Base-by-base conservation (phyloP, 2,329 filamentous ascomycete genomes). In the Rachicladosporium sp. region DNA sequence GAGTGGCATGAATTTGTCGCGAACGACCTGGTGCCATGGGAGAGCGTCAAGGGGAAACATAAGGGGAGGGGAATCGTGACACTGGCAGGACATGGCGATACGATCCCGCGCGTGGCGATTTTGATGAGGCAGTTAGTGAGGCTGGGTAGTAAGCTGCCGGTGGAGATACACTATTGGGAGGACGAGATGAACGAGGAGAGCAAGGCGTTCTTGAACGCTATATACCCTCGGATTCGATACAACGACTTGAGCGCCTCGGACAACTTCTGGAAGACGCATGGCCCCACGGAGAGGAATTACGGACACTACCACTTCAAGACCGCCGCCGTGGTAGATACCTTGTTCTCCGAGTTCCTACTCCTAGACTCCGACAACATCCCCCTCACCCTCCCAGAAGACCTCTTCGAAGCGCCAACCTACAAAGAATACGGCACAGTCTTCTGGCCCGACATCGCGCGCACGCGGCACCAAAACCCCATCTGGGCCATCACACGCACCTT, bases 351-450 rank as follows among this genome's bases (percentile, higher is more conserved):
- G 44, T 48, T 50, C 3, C 45, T 61, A 8, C 43, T 61, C 2
- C 42, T 62, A 11, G 59, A 61, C 45, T 57, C 57, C 8, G 59
- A 62, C 44, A 62, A 61, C 40, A 49, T 61, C 35, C 58, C 58
- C 10, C 42, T 54, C 23, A 42, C 55, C 10, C 51, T 52, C 31
- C 57, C 57, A 2, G 52, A 43, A 12, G 33, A 37, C 6, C 47
- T 62, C 5, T 61, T 47, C 38, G 47, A 56, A 27, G 57, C 57
- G 2, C 29, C 43, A 3, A 38, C 37, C 3, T 53, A 51, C 35
- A 47, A 50, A 21, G 49, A 56, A 36, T 57, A 48, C 40, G 57
- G 57, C 38, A 55, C 53, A 7, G 38, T 61, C 11, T 61, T 59
- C 44, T 59, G 56, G 56, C 57, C 56, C 2, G 57, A 60, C 36